Base-by-base conservation (phyloP, 139 green algal species). In the Chlamydomonas eustigma region DNA sequence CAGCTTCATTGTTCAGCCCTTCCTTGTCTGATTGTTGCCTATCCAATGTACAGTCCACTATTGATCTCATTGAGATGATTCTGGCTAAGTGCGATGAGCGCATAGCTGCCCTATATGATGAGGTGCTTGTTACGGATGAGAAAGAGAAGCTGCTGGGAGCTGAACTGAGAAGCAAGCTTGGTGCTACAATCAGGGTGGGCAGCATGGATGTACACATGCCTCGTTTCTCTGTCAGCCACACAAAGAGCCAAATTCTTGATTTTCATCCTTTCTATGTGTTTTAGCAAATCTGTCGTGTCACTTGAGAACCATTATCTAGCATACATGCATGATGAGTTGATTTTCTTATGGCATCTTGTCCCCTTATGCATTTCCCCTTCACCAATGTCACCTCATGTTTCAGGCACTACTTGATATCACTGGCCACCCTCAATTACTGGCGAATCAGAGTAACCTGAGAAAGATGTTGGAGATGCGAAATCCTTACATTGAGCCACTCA, bases 61-160 rank as follows among this genome's bases (percentile, higher is more conserved):
- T 99, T 22, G 96, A 98, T 80, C 91, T 99, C 75, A 90, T 99
- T 44, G 96, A 99, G 85, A 99, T 99, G 95, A 93, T 98, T 73
- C 89, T 98, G 51, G 95, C 95, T 82, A 99, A 99, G 90, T 88
- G 87, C 0, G 94, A 98, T 80, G 87, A 89, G 31, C 84, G 88
- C 74, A 94, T 98, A 52, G 87, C 92, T 0, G 76, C 80, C 5
- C 65, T 72, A 34, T 72, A 72, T 34, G 65, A 72, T 34, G 65
- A 72, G 33, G 65, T 72, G 65, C 65, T 72, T 6, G 65, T 72
- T 6, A 72, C 8, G 33, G 83, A 90, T 68, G 34, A 76, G 8
- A 76, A 85, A 63, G 78, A 92, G 72, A 88, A 90, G 72, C 52
- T 52, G 39, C 83, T 97, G 72, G 90, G 90, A 33, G 73, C 84